These are phyloP conservation scores for Penicillium sp. DNA, from an alignment of 2,329 filamentous ascomycete genomes.

Conservation along the genomic window DNA sequence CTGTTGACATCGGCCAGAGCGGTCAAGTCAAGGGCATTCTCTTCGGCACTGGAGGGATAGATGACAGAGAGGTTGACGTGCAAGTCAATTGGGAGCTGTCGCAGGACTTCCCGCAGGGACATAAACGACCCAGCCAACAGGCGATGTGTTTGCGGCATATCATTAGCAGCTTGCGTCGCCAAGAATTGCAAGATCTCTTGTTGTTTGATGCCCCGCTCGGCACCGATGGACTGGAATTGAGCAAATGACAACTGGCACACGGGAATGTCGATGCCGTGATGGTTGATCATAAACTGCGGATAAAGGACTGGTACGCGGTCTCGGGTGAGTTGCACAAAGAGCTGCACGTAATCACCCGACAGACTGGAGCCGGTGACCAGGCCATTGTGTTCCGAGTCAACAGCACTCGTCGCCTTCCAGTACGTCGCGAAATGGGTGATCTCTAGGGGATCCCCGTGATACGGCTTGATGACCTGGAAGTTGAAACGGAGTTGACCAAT, in stretches of 20 bases:
- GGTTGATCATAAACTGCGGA: constrained; percentile 77
- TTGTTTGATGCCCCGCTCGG: constrained; percentile 39
- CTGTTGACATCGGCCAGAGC: constrained; percentile 80
- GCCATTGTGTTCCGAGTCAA: constrained; percentile 80
- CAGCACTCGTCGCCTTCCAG: constrained; percentile 96
- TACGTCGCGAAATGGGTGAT: constrained; percentile 99
- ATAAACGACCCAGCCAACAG: constrained; percentile 74
- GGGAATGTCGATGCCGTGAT: constrained; percentile 77
- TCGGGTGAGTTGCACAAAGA: constrained; percentile 89
- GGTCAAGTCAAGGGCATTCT: constrained; percentile 68
- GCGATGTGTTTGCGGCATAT: constrained; percentile 68
- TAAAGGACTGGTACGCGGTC: constrained; percentile 86
- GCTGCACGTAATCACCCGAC: constrained; percentile 88
- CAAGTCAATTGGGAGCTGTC: constrained; percentile 73
- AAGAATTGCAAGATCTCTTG: constrained; percentile 35
- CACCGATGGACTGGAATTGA: constrained; percentile 51
- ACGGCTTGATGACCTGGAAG: constrained; percentile 95
- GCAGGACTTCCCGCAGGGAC: constrained; percentile 76
- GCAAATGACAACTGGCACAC: constrained; percentile 75
- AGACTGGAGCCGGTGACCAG: constrained; percentile 93
- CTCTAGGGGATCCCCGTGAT: constrained; percentile 86
- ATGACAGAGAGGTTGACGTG: constrained; percentile 91
- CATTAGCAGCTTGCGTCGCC: constrained; percentile 34
- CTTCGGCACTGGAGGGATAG: constrained; percentile 77
- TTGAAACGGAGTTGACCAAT: constrained; percentile 95